Percentiles rank a stretch among this genome's conserved stretches.
Conservation (phyloP, 176 grass and related monocot genomes). For the Bothriochloa decipiens region DNA sequence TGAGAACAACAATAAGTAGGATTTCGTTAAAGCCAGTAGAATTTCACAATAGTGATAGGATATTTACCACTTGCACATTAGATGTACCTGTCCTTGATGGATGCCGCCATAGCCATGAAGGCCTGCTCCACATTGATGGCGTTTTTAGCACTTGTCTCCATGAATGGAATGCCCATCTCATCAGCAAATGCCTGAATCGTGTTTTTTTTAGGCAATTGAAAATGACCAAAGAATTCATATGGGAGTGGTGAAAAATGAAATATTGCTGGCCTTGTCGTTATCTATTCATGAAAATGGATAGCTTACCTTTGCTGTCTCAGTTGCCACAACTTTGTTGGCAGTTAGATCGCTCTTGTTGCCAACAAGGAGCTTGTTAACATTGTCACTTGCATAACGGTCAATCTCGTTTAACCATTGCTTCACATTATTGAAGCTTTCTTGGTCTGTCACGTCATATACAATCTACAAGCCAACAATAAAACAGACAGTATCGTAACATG, state of each 20-base stretch:
- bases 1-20: constrained; percentile 18
- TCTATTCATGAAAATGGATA: neutral
- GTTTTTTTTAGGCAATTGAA: neutral
- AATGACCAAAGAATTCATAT: neutral
- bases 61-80: neutral
- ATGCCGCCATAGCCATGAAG: constrained; percentile 71
- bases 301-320: constrained; percentile 74
- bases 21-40: neutral
- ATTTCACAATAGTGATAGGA: neutral
- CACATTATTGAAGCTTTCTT: constrained; percentile 96
- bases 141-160: constrained; percentile 95
- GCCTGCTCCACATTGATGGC: constrained; percentile 80
- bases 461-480: constrained; percentile 46
- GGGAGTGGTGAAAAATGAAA: neutral
- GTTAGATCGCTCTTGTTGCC: constrained; percentile 87
- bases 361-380: constrained; percentile 93
- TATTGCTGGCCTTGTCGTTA: neutral
- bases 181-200: constrained; percentile 76
- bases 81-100: constrained; percentile 67
- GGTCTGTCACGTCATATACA: constrained; percentile 95
- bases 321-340: constrained; percentile 75
- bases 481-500: neutral
- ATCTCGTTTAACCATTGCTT: constrained; percentile 95
- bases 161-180: constrained; percentile 87
- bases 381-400: constrained; percentile 90